Percentiles rank a stretch among this genome's conserved stretches.
phyloP scores from a whole-genome alignment of 192 early-diverging fungal genomes.

The Coemansia sp. region DNA sequence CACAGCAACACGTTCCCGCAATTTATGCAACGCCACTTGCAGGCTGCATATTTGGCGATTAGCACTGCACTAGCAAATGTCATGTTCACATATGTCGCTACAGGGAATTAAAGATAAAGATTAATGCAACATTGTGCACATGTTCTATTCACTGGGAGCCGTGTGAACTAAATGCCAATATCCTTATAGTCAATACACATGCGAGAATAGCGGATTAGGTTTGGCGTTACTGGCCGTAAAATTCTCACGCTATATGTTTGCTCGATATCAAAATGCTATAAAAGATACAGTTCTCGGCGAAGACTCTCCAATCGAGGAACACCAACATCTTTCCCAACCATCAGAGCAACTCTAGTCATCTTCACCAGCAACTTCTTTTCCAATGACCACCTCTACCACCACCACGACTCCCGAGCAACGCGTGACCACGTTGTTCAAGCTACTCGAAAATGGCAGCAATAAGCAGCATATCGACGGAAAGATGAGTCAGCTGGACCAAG shows the following conservation, averaged over 20 bases:
- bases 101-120: too few species aligned
- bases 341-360: background rate
- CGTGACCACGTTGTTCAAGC: slow-evolving; percentile 51
- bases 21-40: too few species aligned
- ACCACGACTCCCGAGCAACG: background rate
- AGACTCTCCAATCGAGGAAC: too few species aligned
- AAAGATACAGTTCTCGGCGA: too few species aligned
- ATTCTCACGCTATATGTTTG: too few species aligned
- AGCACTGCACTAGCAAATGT: background rate
- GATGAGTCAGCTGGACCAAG: slow-evolving; percentile 62
- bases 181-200: too few species aligned
- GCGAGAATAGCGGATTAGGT: too few species aligned
- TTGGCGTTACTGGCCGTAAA: too few species aligned
- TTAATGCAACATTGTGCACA: background rate
- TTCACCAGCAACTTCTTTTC: background rate
- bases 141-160: background rate
- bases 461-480: slow-evolving; percentile 60
- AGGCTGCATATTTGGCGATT: background rate
- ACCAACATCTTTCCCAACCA: background rate
- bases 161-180: too few species aligned
- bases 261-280: too few species aligned
- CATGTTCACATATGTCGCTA: background rate
- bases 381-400: background rate
- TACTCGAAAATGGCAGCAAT: slow-evolving; percentile 56
- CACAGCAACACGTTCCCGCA: too few species aligned